Percentiles rank a stretch among this genome's conserved stretches.
Evolutionary conservation across 2,329 filamentous ascomycete genomes (phyloP).

Genomic region (Canariomyces notabilis): DNA sequence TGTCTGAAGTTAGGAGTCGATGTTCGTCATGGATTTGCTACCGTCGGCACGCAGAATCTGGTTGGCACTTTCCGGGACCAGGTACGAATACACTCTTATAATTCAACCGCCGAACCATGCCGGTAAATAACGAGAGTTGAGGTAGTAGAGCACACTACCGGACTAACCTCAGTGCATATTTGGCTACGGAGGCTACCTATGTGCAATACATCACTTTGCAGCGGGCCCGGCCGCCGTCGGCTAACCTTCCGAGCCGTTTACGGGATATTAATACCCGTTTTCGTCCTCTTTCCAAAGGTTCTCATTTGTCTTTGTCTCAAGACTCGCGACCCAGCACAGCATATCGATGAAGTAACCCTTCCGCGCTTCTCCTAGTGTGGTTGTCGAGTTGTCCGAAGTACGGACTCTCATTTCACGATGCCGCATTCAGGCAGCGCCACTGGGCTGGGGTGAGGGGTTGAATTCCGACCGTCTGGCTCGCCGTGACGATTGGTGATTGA

Average conservation of each 20-base stretch:
- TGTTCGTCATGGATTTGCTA: too few relatives aligned
- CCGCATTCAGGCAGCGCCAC: constrained; percentile 4
- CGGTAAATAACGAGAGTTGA: not conserved
- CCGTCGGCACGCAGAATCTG: too few relatives aligned
- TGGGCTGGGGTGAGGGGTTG: not conserved
- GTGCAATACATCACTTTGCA: not conserved
- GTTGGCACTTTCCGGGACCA: not conserved
- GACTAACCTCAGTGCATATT: too few relatives aligned
- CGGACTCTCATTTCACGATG: not conserved
- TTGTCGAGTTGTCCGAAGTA: not conserved
- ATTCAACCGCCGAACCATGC: not conserved
- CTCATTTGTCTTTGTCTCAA: not conserved
- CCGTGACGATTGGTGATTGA: constrained; percentile 2
- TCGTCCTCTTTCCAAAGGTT: too few relatives aligned
- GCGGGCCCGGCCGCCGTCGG: constrained; percentile 13
- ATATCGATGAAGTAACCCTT: too few relatives aligned
- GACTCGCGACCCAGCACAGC: too few relatives aligned
- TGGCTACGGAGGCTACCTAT: not conserved
- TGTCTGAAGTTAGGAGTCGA: too few relatives aligned
- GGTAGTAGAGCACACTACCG: too few relatives aligned
- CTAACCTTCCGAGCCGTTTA: constrained; percentile 19
- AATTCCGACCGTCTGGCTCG: constrained; percentile 3
- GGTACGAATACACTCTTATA: not conserved
- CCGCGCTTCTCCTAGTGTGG: too few relatives aligned
- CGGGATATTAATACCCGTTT: not conserved